phyloP scores from a whole-genome alignment of 306 rosid genomes.

The Prunus salicina region DNA sequence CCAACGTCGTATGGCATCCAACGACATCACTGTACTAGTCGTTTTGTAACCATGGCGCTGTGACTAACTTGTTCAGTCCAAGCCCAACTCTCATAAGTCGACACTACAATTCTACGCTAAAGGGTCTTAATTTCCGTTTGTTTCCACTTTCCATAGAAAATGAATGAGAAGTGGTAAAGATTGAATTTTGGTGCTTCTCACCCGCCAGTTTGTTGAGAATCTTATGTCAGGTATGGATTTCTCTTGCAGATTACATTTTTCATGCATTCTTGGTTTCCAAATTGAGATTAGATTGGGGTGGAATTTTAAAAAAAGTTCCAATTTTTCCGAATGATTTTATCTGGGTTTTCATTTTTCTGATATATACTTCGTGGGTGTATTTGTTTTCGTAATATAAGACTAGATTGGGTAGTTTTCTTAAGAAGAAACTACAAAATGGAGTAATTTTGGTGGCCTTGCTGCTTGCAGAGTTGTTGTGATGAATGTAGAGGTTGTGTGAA shows the following conservation, averaged over 20 bases:
- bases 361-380: background rate
- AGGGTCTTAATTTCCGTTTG: background rate
- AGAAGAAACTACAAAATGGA: background rate
- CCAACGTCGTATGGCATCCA: background rate
- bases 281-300: background rate
- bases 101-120: background rate
- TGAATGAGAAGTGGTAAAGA: background rate
- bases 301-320: background rate
- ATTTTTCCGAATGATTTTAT: background rate
- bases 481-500: slow-evolving; percentile 15
- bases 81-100: background rate
- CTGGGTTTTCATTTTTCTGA: background rate
- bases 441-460: slow-evolving; percentile 4
- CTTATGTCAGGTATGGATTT: background rate
- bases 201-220: background rate
- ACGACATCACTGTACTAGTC: background rate
- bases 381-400: too few relatives aligned
- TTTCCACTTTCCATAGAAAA: background rate
- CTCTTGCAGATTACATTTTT: background rate
- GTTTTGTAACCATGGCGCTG: background rate
- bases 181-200: background rate
- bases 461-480: slow-evolving; percentile 14
- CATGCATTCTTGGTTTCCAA: background rate
- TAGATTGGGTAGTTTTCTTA: background rate
- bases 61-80: background rate